Conservation (phyloP, 1,139 yeast species). For the Magnusiomyces suaveolens region DNA sequence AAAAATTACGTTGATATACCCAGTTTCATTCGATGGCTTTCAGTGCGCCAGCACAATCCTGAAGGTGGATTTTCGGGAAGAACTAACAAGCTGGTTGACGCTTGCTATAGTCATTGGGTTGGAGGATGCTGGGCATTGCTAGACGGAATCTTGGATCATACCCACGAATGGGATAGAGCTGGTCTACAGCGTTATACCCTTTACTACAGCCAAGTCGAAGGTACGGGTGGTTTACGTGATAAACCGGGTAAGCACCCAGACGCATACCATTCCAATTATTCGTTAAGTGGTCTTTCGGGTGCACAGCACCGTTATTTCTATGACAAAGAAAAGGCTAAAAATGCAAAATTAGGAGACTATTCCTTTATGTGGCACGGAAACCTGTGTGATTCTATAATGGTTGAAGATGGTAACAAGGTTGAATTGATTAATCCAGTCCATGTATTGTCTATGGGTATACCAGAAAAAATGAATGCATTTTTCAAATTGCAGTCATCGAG, state of each 20-base stretch:
- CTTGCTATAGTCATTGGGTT: slow-evolving; percentile 93
- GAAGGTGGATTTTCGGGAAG: slow-evolving; percentile 91
- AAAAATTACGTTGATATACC: slow-evolving; percentile 23
- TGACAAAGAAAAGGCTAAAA: slow-evolving; percentile 21
- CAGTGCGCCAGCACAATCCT: slow-evolving; percentile 51
- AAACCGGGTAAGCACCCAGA: slow-evolving; percentile 80
- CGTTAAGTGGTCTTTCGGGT: slow-evolving; percentile 64
- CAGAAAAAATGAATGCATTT: slow-evolving; percentile 25
- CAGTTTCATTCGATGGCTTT: slow-evolving; percentile 47
- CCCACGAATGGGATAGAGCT: slow-evolving; percentile 39
- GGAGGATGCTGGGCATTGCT: slow-evolving; percentile 67
- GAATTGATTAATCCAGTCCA: slow-evolving; percentile 51
- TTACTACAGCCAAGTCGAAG: slow-evolving; percentile 57
- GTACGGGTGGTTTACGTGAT: slow-evolving; percentile 68
- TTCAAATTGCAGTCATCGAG: slow-evolving; percentile 8
- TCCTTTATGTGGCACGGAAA: slow-evolving; percentile 26
- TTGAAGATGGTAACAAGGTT: slow-evolving; percentile 24
- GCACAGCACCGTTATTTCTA: slow-evolving; percentile 46
- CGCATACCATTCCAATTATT: slow-evolving; percentile 85
- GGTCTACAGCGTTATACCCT: slow-evolving; percentile 58
- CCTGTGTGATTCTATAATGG: slow-evolving; percentile 16
- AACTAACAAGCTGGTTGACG: slow-evolving; percentile 88
- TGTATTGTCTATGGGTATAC: slow-evolving; percentile 44
- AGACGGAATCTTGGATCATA: slow-evolving; percentile 39
- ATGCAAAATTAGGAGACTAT: slow-evolving; percentile 20